Evolutionary conservation across 23 red algal genomes (phyloP), one percentile per base, ranked within the genome.

Genomic region (Gracilaria caudata): DNA sequence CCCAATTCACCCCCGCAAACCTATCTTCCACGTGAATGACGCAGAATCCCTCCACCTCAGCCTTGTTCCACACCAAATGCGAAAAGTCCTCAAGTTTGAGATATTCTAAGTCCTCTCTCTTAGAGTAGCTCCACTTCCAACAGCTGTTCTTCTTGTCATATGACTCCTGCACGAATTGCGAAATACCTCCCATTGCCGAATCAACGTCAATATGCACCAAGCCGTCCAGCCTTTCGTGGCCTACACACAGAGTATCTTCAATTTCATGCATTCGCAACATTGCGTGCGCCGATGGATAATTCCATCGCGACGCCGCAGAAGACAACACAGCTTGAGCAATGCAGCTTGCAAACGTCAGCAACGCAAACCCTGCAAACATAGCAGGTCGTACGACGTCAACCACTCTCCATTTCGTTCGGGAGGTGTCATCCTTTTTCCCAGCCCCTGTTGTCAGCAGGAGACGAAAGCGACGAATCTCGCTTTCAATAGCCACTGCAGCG

Each of bases 151-250:
- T 17, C 33, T 33, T 47, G 2, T 73, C 65, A 46, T 56, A 40
- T 11, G 39, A 43, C 21, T 55, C 32, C 64, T 91, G 45, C 77
- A 91, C 57, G 41, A 81, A 94, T 59, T 86, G 82, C 60, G 92
- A 86, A 34, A 94, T 51, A 4, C 92, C 92, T 1, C 73, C 87
- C 92, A 94, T 94, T 4, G 92, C 92, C 38, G 82, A 77, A 36
- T 68, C 83, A 20, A 54, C 43, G 40, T 94, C 92, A 40, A 94
- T 88, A 65, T 94, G 92, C 20, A 87, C 74, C 0, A 9, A 66
- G 7, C 41, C 85, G 20, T 37, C 7, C 20, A 11, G 35, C 38
- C 51, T 16, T 37, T 54, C 49, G 20, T 28, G 23, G 4, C 34
- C 47, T 32, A 28, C 36, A 10, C 54, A 46, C 10, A 55, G 40